Evolutionary conservation across 2,329 filamentous ascomycete genomes (phyloP).

Genomic region (Colletotrichum gigasporum): DNA sequence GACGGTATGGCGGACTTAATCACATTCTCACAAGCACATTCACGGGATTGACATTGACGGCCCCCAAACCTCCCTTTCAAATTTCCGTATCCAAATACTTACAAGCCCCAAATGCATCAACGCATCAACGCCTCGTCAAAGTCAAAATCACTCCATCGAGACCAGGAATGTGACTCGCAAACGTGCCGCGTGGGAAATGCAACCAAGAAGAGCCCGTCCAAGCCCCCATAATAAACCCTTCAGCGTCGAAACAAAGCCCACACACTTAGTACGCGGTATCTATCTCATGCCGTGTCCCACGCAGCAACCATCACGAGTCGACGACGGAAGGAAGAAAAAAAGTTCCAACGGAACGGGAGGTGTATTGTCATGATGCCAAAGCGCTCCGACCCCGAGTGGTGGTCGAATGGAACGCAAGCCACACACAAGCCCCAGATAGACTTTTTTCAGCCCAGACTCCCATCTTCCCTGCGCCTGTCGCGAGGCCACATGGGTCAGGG

Average conservation of each 20-base stretch:
- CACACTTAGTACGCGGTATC: too few relatives aligned
- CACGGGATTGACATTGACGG: not conserved
- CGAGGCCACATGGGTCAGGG: not conserved
- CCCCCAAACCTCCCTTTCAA: not conserved
- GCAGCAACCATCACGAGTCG: too few relatives aligned
- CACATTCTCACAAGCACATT: too few relatives aligned
- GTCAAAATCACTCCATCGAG: constrained; percentile 20
- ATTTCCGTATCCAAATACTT: not conserved
- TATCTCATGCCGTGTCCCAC: too few relatives aligned
- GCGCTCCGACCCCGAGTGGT: not conserved
- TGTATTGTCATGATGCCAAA: not conserved
- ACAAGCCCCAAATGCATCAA: constrained; percentile 2
- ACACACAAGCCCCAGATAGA: not conserved
- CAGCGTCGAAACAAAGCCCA: too few relatives aligned
- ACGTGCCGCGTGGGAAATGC: not conserved
- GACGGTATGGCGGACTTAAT: too few relatives aligned
- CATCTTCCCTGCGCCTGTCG: not conserved
- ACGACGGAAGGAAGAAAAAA: too few relatives aligned
- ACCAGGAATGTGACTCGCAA: constrained; percentile 26
- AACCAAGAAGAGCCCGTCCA: not conserved
- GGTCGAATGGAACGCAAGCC: not conserved
- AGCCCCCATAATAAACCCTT: too few relatives aligned
- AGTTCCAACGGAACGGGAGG: not conserved
- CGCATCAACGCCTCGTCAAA: not conserved
- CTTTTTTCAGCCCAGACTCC: too few relatives aligned